A percentile compares a stretch with the other conserved stretches of the same genome.
These are phyloP conservation scores for Taphrina deformans DNA, from an alignment of 1,139 yeast genomes.

Conservation along the genomic window DNA sequence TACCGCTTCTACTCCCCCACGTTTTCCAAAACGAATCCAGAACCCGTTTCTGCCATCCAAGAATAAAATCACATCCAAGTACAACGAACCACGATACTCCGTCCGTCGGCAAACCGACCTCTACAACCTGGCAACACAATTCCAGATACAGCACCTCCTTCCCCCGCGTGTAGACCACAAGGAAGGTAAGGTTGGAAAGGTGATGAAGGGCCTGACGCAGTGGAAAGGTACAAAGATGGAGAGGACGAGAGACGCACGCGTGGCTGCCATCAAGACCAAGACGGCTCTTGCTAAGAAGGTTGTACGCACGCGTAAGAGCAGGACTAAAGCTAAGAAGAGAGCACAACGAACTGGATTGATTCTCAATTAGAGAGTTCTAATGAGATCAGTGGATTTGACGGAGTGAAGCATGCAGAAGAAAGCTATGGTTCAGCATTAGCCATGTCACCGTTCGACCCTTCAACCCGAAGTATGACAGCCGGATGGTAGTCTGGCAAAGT, in stretches of 20 bases:
- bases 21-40: too few relatives aligned
- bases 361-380: too few relatives aligned
- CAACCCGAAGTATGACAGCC: too few relatives aligned
- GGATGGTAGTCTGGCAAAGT: too few relatives aligned
- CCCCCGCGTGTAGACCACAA: conserved; percentile 20
- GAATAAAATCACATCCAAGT: conserved; percentile 9
- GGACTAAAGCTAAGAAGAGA: conserved; percentile 28
- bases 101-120: conserved; percentile 28
- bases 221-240: conserved; percentile 34
- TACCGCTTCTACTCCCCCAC: too few relatives aligned
- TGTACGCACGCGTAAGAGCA: conserved; percentile 15
- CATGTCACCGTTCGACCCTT: too few relatives aligned
- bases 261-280: conserved; percentile 20
- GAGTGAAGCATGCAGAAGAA: too few relatives aligned
- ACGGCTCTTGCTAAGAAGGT: conserved; percentile 9
- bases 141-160: conserved; percentile 10
- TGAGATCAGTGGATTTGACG: too few relatives aligned
- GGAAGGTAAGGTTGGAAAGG: conserved; percentile 7
- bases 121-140: conserved; percentile 13
- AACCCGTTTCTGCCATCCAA: conserved; percentile 27
- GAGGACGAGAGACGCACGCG: conserved; percentile 24
- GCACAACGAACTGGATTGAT: conserved; percentile 4
- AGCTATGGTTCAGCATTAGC: too few relatives aligned
- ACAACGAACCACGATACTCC: conserved; percentile 31
- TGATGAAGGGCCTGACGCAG: conserved; percentile 24